Percentiles rank a stretch among this genome's conserved stretches.
Conservation (phyloP, 345 rosid genomes). For the Citrus cavaleriei region DNA sequence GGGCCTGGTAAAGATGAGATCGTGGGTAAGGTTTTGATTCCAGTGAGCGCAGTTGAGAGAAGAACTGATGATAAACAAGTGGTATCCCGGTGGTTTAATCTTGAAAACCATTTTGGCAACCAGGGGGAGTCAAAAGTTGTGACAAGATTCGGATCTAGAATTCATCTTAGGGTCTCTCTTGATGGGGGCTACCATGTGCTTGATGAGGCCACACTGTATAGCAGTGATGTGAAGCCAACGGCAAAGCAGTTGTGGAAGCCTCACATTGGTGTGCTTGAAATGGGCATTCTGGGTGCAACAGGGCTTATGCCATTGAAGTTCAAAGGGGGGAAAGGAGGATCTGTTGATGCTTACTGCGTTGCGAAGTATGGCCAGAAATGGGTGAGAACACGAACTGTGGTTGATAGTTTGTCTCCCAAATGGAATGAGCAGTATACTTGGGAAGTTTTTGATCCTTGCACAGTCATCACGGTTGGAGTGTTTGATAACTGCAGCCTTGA, state of each 20-base stretch:
- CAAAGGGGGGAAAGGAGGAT: conserved; percentile 50
- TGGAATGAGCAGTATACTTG: conserved; percentile 83
- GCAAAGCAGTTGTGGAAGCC: conserved; percentile 67
- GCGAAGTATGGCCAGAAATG: conserved; percentile 78
- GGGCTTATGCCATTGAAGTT: conserved; percentile 59
- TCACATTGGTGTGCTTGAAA: conserved; percentile 66
- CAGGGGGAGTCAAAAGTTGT: conserved; percentile 24
- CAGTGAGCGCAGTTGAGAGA: conserved; percentile 41
- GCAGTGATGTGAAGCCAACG: conserved; percentile 59
- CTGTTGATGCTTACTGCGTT: conserved; percentile 65
- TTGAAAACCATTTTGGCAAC: conserved; percentile 40
- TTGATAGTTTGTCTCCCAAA: conserved; percentile 56
- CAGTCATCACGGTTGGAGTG: conserved; percentile 64
- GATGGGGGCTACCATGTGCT: conserved; percentile 76
- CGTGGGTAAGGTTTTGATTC: conserved; percentile 52
- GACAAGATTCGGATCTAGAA: conserved; percentile 51
- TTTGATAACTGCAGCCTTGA: conserved; percentile 48
- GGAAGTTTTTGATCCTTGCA: conserved; percentile 75
- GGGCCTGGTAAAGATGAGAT: conserved; percentile 48
- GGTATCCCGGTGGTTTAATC: conserved; percentile 66
- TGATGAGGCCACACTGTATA: conserved; percentile 59
- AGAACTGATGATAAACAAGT: conserved; percentile 47
- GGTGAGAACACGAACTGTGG: conserved; percentile 66
- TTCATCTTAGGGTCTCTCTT: conserved; percentile 57
- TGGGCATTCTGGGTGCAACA: conserved; percentile 67